Base-by-base conservation (phyloP, 805 yeast species). In the Yarrowia divulgata region DNA sequence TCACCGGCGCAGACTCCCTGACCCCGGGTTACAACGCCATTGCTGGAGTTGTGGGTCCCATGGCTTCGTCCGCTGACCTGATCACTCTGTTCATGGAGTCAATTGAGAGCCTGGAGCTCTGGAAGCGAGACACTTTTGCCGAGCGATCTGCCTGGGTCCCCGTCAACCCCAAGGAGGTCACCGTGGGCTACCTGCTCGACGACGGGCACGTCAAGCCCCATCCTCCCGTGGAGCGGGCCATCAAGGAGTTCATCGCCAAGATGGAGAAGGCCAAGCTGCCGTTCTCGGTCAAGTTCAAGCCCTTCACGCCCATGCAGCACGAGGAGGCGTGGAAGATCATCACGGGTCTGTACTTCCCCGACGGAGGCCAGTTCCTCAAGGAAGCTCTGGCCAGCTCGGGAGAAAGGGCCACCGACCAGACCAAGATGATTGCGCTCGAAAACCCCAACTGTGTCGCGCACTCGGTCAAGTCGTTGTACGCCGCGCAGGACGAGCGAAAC, bases 161-260 rank as follows among this genome's bases (percentile, higher is more conserved):
- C 0, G 70, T 73, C 16, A 49, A 50, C 69, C 77, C 67, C 71
- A 69, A 71, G 37, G 81, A 80, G 71, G 73, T 85, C 37, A 81
- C 77, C n/a, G 74, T 86, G 72, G 89, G 87, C 3, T 73, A 85
- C 16, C 71, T 83, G 73, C 72, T 72, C 37, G 82, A 81, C 75
- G 88, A 87, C 73, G 78, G 79, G 8, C 73, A 76, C 35, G 80
- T 83, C 14, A 77, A 80, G 70, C 89, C 89, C 13, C 84, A 84
- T 39, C 89, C 90, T 1, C 88, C 89, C 10, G 81, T 87, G 18
- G 72, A 76, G 7, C 79, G 88, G 71, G 86, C 82, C 13, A 79
- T 90, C 75, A 80, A 85, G 71, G 78, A 80, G 62, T 84, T 85
- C 7, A 88, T 80, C 18, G 83, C 79, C 9, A 87, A 86, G 73